Percentiles rank a stretch among this genome's conserved stretches.
These are phyloP conservation scores for Geoglossum cookeanum DNA, from an alignment of 2,329 filamentous ascomycete species.

Conservation along the genomic window DNA sequence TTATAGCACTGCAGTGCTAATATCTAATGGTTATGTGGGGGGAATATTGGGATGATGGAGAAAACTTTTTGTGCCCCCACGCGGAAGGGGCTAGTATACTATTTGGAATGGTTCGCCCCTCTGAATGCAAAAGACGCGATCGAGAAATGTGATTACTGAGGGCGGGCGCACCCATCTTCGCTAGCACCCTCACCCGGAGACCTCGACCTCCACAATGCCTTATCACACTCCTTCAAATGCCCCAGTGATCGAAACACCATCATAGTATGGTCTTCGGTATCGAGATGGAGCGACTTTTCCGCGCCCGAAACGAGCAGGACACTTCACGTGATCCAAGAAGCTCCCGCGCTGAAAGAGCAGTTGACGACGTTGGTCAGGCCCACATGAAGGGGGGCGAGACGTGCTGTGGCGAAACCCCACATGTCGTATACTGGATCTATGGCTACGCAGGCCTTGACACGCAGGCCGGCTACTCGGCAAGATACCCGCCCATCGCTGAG, in stretches of 20 bases:
- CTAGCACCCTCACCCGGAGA: slow-evolving; percentile 9
- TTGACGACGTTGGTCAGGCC: slow-evolving; percentile 15
- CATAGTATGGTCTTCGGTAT: slow-evolving; percentile 7
- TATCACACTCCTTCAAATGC: slow-evolving; percentile 8
- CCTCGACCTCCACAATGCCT: slow-evolving; percentile 11
- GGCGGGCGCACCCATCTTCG: too few relatives aligned
- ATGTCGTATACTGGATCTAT: slow-evolving; percentile 21
- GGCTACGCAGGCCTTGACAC: slow-evolving; percentile 26
- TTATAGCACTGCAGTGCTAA: too few relatives aligned
- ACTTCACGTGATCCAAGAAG: slow-evolving; percentile 9
- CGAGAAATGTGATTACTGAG: too few relatives aligned
- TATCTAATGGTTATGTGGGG: too few relatives aligned
- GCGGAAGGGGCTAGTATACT: too few relatives aligned
- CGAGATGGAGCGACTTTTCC: slow-evolving; percentile 9
- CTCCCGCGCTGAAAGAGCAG: slow-evolving; percentile 7
- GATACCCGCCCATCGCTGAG: slow-evolving; percentile 27
- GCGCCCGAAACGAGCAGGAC: slow-evolving; percentile 13
- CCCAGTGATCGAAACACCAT: slow-evolving; percentile 7
- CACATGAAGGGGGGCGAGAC: slow-evolving; percentile 13
- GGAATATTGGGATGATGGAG: too few relatives aligned
- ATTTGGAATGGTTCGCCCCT: too few relatives aligned
- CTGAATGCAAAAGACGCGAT: too few relatives aligned
- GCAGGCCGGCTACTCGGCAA: slow-evolving; percentile 22
- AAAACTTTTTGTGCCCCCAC: too few relatives aligned
- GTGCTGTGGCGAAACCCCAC: slow-evolving; percentile 14